Base-by-base conservation (phyloP, 768 basidiomycete genomes). In the Leccinum uliginosum region DNA sequence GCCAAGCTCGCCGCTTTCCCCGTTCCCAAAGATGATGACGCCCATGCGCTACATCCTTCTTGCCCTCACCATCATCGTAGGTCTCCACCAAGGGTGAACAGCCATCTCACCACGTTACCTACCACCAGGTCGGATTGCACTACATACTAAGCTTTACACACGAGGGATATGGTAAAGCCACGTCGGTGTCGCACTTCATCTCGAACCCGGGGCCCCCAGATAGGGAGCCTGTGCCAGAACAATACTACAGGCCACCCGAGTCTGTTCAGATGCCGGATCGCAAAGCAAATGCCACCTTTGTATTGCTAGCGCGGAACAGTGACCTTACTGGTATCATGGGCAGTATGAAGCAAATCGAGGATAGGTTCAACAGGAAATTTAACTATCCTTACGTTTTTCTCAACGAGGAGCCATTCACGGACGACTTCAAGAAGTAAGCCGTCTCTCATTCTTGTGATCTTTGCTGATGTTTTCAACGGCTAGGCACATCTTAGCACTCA, bases 361-460 rank as follows among this genome's bases (percentile, higher is more conserved):
- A 91, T 67, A 77, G 88, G 40, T 97, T 97, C 75, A 98, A 98
- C 72, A 74, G 77, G 45, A 81, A 78, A 58, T 89, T 83, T 62
- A 78, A 80, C 21, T 96, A 97, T 65, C 91, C 92, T 4, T 97
- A 90, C 71, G 86, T 93, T 24, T 89, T 97, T 73, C 75, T 98
- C 58, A 96, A 96, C 68, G 93, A 97, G 50, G 81, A 83, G 59
- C 81, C 83, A 0, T 96, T 96, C 71, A 76, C 80, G 14, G 83
- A 86, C 1, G 80, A 83, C 17, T 94, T 95, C 73, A 90, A 86
- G 67, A 74, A 74, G 82, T 84, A 66, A 62, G 79, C 66, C 19
- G 27, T 56, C 2, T 29, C 14, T 47, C 3, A 10, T 19, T 3
- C 29, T 11, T 11, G 21, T 50, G 26, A 4, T 15, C 29, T 35